Conservation (phyloP, 192 early-diverging fungal genomes). For the Backusella macrospora region DNA sequence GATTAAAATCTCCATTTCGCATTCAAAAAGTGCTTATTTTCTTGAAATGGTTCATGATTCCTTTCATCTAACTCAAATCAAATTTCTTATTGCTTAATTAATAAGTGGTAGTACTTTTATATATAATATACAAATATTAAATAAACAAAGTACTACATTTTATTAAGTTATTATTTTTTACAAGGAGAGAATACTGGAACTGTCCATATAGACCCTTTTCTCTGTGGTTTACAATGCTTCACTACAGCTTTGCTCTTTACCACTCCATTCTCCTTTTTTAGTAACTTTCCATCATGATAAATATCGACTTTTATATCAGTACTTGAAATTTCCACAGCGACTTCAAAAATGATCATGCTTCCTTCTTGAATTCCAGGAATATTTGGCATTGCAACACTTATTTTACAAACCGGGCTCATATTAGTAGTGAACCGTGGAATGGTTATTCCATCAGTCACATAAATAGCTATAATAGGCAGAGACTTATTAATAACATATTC, state of each 20-base stretch:
- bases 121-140: no score
- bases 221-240: background rate
- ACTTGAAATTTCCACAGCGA: background rate
- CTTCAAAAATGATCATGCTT: background rate
- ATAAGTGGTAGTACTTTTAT: no score
- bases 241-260: background rate
- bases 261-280: background rate
- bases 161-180: no score
- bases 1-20: no score
- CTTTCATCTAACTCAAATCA: no score
- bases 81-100: no score
- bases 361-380: background rate
- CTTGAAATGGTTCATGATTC: no score
- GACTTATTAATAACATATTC: background rate
- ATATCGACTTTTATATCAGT: constrained; percentile 1
- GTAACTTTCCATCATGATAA: background rate
- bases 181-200: no score
- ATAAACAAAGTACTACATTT: no score
- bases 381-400: background rate
- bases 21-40: no score
- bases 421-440: background rate
- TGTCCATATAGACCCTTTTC: no score
- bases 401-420: background rate
- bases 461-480: background rate
- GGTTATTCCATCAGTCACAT: background rate